A percentile compares a stretch with the other conserved stretches of the same genome.
Evolutionary conservation across 495 filamentous ascomycete genomes (phyloP).

Genomic region (Neurospora sp.): DNA sequence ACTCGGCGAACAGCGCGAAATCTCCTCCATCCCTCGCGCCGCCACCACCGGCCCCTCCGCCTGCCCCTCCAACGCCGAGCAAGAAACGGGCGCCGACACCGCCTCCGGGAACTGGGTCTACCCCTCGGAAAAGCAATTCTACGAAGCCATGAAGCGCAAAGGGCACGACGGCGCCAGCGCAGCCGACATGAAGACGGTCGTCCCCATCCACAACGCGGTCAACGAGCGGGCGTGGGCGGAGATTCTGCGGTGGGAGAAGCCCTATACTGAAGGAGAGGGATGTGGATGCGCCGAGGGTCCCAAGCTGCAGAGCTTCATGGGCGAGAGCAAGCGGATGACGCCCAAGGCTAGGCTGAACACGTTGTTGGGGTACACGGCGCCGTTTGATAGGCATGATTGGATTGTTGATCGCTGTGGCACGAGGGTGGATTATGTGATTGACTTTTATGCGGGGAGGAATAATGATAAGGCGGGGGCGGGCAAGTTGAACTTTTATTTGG

Average conservation of each 20-base stretch:
- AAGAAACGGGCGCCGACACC: slow-evolving; percentile 58
- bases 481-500: slow-evolving; percentile 82
- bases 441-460: slow-evolving; percentile 83
- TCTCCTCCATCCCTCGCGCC: slow-evolving; percentile 73
- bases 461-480: slow-evolving; percentile 38
- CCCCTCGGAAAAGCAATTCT: slow-evolving; percentile 91
- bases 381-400: slow-evolving; percentile 97
- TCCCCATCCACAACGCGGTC: slow-evolving; percentile 97
- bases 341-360: slow-evolving; percentile 75
- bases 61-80: slow-evolving; percentile 56
- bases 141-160: slow-evolving; percentile 87
- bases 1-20: slow-evolving; percentile 50
- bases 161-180: slow-evolving; percentile 42
- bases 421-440: slow-evolving; percentile 88
- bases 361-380: slow-evolving; percentile 73
- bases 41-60: slow-evolving; percentile 35
- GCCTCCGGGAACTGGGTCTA: slow-evolving; percentile 85
- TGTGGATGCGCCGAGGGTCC: slow-evolving; percentile 63
- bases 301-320: slow-evolving; percentile 71
- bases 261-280: slow-evolving; percentile 23
- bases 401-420: slow-evolving; percentile 89
- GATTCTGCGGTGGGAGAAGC: slow-evolving; percentile 76
- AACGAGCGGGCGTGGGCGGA: slow-evolving; percentile 82
- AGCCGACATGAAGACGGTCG: slow-evolving; percentile 74
- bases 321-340: slow-evolving; percentile 60